Conservation (phyloP, 441 rosid genomes). For the Eruca vesicaria region DNA sequence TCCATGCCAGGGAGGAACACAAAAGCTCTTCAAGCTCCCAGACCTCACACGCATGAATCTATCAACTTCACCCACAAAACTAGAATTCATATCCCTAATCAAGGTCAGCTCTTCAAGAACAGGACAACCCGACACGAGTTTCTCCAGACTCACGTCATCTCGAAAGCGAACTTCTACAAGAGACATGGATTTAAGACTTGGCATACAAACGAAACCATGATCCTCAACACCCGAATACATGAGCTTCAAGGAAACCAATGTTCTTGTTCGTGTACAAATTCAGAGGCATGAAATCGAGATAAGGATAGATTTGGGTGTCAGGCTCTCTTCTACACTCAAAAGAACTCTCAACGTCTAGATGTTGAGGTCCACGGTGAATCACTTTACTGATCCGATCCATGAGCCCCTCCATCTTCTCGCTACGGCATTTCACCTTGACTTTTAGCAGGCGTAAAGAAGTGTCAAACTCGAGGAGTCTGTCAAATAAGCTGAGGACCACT, state of each 20-base stretch:
- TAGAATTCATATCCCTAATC: background rate
- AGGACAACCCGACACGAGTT: background rate
- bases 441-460: background rate
- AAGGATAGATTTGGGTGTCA: too few species aligned
- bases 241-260: background rate
- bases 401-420: background rate
- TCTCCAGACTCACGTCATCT: background rate
- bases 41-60: slow-evolving; percentile 3
- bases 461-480: background rate
- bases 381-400: background rate
- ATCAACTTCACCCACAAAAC: background rate
- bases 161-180: background rate
- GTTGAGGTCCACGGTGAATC: background rate
- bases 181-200: background rate
- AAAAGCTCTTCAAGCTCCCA: slow-evolving; percentile 4
- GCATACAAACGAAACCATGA: background rate
- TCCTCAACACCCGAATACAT: background rate
- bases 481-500: background rate
- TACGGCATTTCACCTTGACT: background rate
- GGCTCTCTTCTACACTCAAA: background rate
- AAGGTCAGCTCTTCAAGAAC: background rate
- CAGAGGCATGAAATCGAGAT: background rate
- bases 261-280: background rate
- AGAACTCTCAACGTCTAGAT: background rate
- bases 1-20: background rate